Evolutionary conservation across 306 rosid species (phyloP), one percentile per base, ranked within the genome.

Genomic region (Cucurbita maxima): DNA sequence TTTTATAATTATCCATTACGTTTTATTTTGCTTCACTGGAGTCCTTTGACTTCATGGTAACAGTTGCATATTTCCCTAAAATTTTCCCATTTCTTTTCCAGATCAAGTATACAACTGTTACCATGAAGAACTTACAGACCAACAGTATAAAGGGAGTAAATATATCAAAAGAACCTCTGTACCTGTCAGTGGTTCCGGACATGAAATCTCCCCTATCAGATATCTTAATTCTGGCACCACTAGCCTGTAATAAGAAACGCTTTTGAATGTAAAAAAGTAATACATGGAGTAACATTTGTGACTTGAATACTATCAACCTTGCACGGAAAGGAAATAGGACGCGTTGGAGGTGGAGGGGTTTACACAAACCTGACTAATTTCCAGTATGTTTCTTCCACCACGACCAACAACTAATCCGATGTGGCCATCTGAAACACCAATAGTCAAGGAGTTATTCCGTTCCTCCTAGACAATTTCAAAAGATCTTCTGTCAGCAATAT

Each of bases 401-500:
- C 99, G 99, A 55, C 99, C 99, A 75, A 95, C 96, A 85, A 95
- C 99, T 84, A 95, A 80, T 18, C 99, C 99, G 8, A 95, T 88
- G 79, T 91, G 97, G 34, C 54, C 89, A 79, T 95, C 99, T 15
- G 96, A 89, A 63, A 95, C 84, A 2, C 97, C 99, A 74, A 95
- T 95, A 58, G 91, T 95, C 84, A 91, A 19, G 0, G 97, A 91
- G 86, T 88, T 91, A 62, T 78, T 88, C 74, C 82, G 86, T 59
- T 95, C 99, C 86, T 95, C 99, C 99, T 95, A 88, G 61, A 73
- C 19, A 54, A 73, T 14, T 73, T 55, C 51, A 72, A 63, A 70
- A 30, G 45, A 51, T 51, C 59, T 30, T 50, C 50, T 22, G 72
- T 57, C 62, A 76, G 66, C 64, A 62, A 63, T 52, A 6, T 41